Evolutionary conservation across 2,329 filamentous ascomycete genomes (phyloP).

Genomic region (Penicillium sp.): DNA sequence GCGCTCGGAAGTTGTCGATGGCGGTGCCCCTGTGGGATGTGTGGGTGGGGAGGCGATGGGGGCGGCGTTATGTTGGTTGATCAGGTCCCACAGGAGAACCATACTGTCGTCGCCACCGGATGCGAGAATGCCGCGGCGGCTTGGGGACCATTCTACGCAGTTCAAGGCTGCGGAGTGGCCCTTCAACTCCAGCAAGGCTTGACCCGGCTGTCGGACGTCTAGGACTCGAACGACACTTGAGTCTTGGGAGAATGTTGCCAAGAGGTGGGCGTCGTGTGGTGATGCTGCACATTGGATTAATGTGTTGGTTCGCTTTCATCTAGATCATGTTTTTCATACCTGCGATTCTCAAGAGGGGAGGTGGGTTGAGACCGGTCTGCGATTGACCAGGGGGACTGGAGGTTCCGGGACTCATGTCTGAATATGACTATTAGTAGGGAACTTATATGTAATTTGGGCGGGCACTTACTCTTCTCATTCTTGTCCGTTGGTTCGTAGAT

Average conservation of each 20-base stretch:
- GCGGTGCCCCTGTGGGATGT: constrained; percentile 24
- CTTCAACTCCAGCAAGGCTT: constrained; percentile 88
- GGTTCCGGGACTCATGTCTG: constrained; percentile 50
- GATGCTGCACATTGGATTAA: constrained; percentile 60
- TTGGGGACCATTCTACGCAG: constrained; percentile 93
- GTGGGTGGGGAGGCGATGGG: constrained; percentile 44
- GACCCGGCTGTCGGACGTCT: constrained; percentile 92
- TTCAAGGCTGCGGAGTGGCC: constrained; percentile 86
- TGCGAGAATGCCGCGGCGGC: constrained; percentile 81
- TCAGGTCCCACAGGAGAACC: constrained; percentile 90
- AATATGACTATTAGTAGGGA: constrained; percentile 5
- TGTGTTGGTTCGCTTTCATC: constrained; percentile 7
- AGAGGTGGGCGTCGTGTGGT: constrained; percentile 89
- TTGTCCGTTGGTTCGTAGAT: constrained; percentile 98
- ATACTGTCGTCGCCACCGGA: constrained; percentile 90
- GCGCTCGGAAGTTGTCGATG: constrained; percentile 42
- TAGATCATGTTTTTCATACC: constrained; percentile 32
- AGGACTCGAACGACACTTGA: constrained; percentile 91
- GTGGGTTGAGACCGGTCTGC: constrained; percentile 57
- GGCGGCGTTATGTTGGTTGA: constrained; percentile 64
- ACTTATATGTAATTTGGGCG: neutral
- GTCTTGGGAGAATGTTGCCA: constrained; percentile 96
- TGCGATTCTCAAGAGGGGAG: constrained; percentile 50
- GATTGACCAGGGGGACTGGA: constrained; percentile 74
- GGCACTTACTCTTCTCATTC: constrained; percentile 62